phyloP scores from a whole-genome alignment of 2,329 filamentous ascomycete genomes.

The Calonectria henricotiae region DNA sequence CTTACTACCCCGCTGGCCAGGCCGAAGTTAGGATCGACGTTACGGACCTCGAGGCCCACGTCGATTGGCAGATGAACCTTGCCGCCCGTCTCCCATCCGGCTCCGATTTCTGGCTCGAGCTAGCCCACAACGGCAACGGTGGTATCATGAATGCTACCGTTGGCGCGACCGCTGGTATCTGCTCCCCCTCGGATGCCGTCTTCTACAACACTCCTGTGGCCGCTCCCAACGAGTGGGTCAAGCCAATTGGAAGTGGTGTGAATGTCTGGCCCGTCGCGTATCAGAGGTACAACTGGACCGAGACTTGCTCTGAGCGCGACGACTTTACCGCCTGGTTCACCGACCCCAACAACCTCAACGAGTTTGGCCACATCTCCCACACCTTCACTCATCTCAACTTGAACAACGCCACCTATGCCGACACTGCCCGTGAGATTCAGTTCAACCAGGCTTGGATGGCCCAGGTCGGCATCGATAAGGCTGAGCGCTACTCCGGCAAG shows the following conservation, averaged over 20 bases:
- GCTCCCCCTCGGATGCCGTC: conserved; percentile 35
- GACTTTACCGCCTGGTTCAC: conserved; percentile 44
- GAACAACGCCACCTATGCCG: conserved; percentile 45
- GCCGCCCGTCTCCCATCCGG: conserved; percentile 40
- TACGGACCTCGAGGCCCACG: conserved; percentile 40
- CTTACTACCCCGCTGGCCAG: conserved; percentile 36
- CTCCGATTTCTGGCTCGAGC: conserved; percentile 40
- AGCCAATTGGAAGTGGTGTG: conserved; percentile 10
- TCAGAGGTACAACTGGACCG: conserved; percentile 37
- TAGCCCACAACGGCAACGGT: conserved; percentile 45
- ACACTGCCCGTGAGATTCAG: conserved; percentile 42
- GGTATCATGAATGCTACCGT: conserved; percentile 37
- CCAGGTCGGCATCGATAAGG: conserved; percentile 44
- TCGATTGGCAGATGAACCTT: conserved; percentile 42
- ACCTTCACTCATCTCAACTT: conserved; percentile 43
- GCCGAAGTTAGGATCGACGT: conserved; percentile 41
- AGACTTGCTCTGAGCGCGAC: conserved; percentile 39
- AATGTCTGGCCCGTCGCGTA: conserved; percentile 37
- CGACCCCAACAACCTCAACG: conserved; percentile 38
- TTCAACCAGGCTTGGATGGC: conserved; percentile 45
- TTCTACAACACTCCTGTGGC: conserved; percentile 24
- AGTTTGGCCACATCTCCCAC: conserved; percentile 44
- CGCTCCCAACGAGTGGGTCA: conserved; percentile 37
- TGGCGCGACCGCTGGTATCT: conserved; percentile 1
- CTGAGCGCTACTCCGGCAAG: conserved; percentile 35